Conservation (phyloP, 495 filamentous ascomycete genomes). For the Echria macrotheca region DNA sequence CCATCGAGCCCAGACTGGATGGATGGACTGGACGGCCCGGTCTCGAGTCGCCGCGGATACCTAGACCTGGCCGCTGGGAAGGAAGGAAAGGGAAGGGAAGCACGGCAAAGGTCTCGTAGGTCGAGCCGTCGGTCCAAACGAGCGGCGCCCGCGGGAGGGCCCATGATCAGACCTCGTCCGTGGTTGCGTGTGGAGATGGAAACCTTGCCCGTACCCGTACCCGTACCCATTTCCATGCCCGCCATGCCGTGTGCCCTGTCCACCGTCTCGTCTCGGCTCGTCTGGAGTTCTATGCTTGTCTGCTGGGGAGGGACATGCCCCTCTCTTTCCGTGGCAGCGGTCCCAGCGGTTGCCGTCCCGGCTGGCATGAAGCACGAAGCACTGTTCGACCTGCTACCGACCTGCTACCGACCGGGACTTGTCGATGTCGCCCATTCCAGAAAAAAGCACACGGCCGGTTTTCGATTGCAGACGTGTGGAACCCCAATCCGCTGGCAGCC, state of each 20-base stretch:
- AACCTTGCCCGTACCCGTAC: neutral
- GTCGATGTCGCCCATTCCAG: neutral
- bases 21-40: too few species aligned
- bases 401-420: neutral
- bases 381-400: too few species aligned
- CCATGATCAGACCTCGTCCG: constrained; percentile 10
- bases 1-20: constrained; percentile 1
- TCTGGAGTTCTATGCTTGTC: neutral
- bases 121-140: too few species aligned
- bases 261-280: neutral
- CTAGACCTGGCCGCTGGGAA: constrained; percentile 2
- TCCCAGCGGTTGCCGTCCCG: neutral
- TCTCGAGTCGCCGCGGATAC: constrained; percentile 2
- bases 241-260: neutral
- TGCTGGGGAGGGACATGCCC: too few species aligned
- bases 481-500: constrained; percentile 4
- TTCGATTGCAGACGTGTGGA: neutral
- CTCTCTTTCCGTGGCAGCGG: constrained; percentile 2
- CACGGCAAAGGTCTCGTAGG: too few species aligned
- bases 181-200: too few species aligned
- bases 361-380: too few species aligned
- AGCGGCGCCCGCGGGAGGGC: too few species aligned
- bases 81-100: neutral
- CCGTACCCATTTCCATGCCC: neutral
- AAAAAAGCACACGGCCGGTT: constrained; percentile 5